These are phyloP conservation scores for Xylaria acuta DNA, from an alignment of 495 filamentous ascomycete species.

Conservation along the genomic window DNA sequence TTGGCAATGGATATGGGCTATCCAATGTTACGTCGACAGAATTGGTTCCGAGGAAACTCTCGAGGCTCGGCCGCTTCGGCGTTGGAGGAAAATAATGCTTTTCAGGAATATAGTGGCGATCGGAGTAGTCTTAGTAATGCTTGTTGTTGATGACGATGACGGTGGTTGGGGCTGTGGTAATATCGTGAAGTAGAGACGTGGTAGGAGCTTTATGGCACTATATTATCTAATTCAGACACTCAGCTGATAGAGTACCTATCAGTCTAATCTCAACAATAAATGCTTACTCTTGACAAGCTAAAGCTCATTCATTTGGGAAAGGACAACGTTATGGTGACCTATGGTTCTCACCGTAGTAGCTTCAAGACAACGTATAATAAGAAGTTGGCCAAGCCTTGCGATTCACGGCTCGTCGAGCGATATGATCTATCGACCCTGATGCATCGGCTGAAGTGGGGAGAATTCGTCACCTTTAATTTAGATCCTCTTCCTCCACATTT, in stretches of 20 bases:
- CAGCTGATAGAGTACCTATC: slow-evolving; percentile 11
- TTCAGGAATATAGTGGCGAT: not conserved
- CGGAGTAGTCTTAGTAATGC: slow-evolving; percentile 1
- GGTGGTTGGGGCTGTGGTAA: not conserved
- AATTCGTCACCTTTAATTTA: slow-evolving; percentile 16
- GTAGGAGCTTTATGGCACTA: slow-evolving; percentile 8
- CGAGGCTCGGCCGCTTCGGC: not conserved
- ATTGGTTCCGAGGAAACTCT: not conserved
- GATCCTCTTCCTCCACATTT: slow-evolving; percentile 1
- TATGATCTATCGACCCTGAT: not conserved
- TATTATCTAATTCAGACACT: slow-evolving; percentile 19
- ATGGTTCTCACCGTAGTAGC: not conserved
- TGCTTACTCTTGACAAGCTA: not conserved
- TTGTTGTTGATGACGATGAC: slow-evolving; percentile 9
- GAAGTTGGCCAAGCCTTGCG: not conserved
- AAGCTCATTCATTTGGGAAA: not conserved
- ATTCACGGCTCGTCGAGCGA: slow-evolving; percentile 10
- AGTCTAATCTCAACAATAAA: not conserved
- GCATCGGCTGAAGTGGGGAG: slow-evolving; percentile 8
- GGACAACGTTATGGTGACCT: not conserved
- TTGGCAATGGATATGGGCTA: slow-evolving; percentile 5
- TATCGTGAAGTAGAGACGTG: slow-evolving; percentile 1
- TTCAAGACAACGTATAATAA: not conserved
- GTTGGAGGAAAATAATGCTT: not conserved
- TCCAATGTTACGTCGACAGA: not conserved